Percentiles rank a stretch among this genome's conserved stretches.
These are phyloP conservation scores for Spergularia azorica DNA, from an alignment of 179 eudicot genomes.

Conservation along the genomic window DNA sequence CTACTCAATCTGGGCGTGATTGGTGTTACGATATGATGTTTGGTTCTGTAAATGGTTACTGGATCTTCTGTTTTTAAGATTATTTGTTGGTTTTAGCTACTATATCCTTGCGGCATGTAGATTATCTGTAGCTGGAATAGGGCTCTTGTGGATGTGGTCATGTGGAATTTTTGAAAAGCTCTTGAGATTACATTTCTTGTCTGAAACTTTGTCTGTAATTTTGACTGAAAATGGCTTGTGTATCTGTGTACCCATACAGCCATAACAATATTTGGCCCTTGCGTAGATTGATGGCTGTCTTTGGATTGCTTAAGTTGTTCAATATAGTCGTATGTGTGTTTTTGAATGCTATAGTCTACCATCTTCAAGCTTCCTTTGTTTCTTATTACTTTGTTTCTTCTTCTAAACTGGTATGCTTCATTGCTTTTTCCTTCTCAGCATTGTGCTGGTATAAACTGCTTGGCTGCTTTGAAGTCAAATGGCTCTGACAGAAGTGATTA, in stretches of 20 bases:
- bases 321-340: too few relatives aligned
- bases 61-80: too few relatives aligned
- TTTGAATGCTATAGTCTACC: too few relatives aligned
- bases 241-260: not conserved
- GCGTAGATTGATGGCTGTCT: not conserved
- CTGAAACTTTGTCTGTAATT: not conserved
- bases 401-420: not conserved
- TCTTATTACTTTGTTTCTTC: not conserved
- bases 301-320: not conserved
- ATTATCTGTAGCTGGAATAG: not conserved
- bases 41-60: too few relatives aligned
- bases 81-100: not conserved
- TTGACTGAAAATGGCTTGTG: not conserved
- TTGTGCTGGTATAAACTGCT: slow-evolving; percentile 89
- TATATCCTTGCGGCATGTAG: not conserved
- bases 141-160: not conserved
- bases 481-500: slow-evolving; percentile 47
- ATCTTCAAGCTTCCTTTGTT: too few relatives aligned
- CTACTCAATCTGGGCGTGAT: too few relatives aligned
- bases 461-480: slow-evolving; percentile 73
- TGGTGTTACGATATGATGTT: too few relatives aligned
- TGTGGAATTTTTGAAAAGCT: not conserved
- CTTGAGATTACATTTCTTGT: not conserved
- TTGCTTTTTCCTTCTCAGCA: slow-evolving; percentile 59
- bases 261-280: not conserved